Conservation (phyloP, 345 rosid species). For the Draba incana region DNA sequence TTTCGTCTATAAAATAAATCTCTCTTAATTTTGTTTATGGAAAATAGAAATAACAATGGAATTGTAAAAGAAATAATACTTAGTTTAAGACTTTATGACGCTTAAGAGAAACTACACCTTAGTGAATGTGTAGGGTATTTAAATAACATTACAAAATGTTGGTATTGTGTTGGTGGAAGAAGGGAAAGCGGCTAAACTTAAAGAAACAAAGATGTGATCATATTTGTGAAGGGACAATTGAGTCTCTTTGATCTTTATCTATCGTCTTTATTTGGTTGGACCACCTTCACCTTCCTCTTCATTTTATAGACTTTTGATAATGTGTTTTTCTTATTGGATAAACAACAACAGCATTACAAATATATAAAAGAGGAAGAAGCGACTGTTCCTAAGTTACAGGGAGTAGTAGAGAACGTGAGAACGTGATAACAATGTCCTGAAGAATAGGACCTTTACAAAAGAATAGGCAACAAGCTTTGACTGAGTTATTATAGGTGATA, state of each 20-base stretch:
- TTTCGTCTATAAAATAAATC: background rate
- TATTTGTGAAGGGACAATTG: conserved; percentile 28
- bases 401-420: too few relatives aligned
- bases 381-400: too few relatives aligned
- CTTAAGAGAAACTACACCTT: background rate
- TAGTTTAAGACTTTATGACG: background rate
- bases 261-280: conserved; percentile 41
- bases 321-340: too few relatives aligned
- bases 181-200: conserved; percentile 39
- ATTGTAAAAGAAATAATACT: background rate
- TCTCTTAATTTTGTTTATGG: background rate
- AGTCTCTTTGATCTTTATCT: conserved; percentile 35
- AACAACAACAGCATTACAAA: too few relatives aligned
- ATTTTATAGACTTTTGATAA: background rate
- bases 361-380: too few relatives aligned
- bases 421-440: too few relatives aligned
- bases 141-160: conserved; percentile 2
- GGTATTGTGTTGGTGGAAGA: conserved; percentile 24
- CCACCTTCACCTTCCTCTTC: conserved; percentile 34
- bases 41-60: background rate
- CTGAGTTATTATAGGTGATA: too few relatives aligned
- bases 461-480: too few relatives aligned
- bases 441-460: too few relatives aligned
- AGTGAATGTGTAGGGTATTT: background rate
- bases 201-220: conserved; percentile 19